Conservation (phyloP, 2,329 filamentous ascomycete species). For the Ceratocystis destructans region DNA sequence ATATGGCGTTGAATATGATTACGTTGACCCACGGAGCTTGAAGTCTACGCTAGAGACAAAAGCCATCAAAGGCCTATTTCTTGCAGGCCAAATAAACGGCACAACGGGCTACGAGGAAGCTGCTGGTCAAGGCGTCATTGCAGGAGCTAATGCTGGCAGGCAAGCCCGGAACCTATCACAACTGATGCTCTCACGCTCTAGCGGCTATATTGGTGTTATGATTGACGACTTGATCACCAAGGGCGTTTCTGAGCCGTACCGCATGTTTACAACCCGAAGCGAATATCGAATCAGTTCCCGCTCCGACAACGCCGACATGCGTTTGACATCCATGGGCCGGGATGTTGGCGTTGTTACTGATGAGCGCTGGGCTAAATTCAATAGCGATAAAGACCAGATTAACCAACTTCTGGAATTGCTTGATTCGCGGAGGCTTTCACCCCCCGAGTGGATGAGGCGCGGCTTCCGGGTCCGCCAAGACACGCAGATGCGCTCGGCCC, state of each 20-base stretch:
- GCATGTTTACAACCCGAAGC: slow-evolving; percentile 94
- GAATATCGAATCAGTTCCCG: slow-evolving; percentile 90
- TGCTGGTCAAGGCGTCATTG: slow-evolving; percentile 80
- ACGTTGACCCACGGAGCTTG: slow-evolving; percentile 83
- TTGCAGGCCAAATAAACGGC: slow-evolving; percentile 95
- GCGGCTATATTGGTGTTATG: slow-evolving; percentile 97
- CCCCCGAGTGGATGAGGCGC: slow-evolving; percentile 51
- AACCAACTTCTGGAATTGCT: slow-evolving; percentile 50
- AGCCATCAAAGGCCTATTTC: slow-evolving; percentile 70
- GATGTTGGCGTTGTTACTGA: slow-evolving; percentile 67
- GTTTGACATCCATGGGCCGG: slow-evolving; percentile 67
- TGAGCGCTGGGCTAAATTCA: slow-evolving; percentile 58
- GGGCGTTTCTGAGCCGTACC: slow-evolving; percentile 89
- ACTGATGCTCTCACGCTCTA: slow-evolving; percentile 60
- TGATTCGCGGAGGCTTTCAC: slow-evolving; percentile 40
- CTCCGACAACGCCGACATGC: slow-evolving; percentile 83
- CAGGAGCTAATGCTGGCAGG: slow-evolving; percentile 88
- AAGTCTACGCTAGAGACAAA: slow-evolving; percentile 90
- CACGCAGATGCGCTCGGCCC: slow-evolving; percentile 52
- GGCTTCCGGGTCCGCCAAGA: slow-evolving; percentile 60
- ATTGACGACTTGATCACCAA: slow-evolving; percentile 96
- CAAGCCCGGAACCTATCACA: slow-evolving; percentile 51
- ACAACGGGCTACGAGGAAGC: slow-evolving; percentile 98
- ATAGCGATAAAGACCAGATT: slow-evolving; percentile 52
- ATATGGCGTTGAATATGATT: slow-evolving; percentile 97